These are phyloP conservation scores for Melaleuca alternifolia DNA, from an alignment of 345 rosid species.

Conservation along the genomic window DNA sequence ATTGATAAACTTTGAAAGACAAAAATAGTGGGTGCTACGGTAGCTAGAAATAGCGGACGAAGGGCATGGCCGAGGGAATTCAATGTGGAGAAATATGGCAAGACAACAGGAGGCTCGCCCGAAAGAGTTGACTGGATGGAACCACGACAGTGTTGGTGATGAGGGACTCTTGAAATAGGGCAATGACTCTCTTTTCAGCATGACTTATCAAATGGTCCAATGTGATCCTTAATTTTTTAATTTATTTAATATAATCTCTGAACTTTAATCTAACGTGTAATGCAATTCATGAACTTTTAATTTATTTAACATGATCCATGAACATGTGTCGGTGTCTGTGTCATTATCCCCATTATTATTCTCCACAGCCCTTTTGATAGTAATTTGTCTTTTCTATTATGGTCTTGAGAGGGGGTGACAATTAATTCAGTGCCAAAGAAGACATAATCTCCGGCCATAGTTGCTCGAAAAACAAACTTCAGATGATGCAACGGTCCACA, in stretches of 20 bases:
- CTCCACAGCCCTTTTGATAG: background rate
- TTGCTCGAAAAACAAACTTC: background rate
- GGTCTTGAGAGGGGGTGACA: background rate
- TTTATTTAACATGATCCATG: no score
- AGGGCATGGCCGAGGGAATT: background rate
- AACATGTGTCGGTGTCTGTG: no score
- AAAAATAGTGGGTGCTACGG: background rate
- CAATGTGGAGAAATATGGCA: background rate
- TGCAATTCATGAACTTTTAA: no score
- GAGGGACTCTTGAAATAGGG: background rate
- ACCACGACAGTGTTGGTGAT: background rate
- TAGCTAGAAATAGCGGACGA: background rate
- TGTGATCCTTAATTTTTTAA: no score
- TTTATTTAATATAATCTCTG: no score
- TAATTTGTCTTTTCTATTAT: background rate
- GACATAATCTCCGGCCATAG: background rate
- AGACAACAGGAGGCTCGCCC: background rate
- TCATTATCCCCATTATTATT: background rate
- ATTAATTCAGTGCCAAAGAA: background rate
- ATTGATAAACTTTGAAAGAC: background rate
- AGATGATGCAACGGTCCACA: background rate
- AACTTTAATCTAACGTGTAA: no score
- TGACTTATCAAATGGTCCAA: background rate
- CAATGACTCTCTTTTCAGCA: background rate
- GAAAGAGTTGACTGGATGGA: conserved; percentile 1